phyloP scores from a whole-genome alignment of 2,329 filamentous ascomycete species.

The Curvularia eragrostidis region DNA sequence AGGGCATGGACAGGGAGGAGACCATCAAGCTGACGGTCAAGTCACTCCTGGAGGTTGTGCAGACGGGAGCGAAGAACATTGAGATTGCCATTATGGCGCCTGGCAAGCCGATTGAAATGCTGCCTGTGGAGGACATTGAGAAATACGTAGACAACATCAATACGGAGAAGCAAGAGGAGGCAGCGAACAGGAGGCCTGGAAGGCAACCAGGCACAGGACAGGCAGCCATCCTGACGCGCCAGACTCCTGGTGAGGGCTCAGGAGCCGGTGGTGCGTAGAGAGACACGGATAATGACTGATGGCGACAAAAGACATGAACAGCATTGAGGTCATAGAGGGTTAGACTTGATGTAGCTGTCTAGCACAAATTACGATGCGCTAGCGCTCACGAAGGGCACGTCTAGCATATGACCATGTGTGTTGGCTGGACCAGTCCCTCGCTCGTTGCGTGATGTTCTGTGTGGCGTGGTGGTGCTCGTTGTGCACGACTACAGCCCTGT shows the following conservation, averaged over 20 bases:
- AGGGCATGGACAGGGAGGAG: conserved; percentile 93
- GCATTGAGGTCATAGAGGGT: conserved; percentile 41
- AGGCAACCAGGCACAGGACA: conserved; percentile 70
- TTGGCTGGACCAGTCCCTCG: conserved; percentile 13
- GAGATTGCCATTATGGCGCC: conserved; percentile 99
- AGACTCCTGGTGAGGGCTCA: conserved; percentile 52
- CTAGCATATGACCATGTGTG: conserved; percentile 23
- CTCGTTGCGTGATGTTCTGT: conserved; percentile 10
- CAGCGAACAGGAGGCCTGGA: conserved; percentile 83
- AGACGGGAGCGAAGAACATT: conserved; percentile 99
- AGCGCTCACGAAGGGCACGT: conserved; percentile 38
- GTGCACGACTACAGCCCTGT: neutral
- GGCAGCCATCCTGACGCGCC: conserved; percentile 76
- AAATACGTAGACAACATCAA: conserved; percentile 98
- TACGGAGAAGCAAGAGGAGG: conserved; percentile 98
- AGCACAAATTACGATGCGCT: conserved; percentile 34
- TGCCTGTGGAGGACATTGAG: conserved; percentile 95
- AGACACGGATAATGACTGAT: conserved; percentile 27
- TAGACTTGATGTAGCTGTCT: conserved; percentile 41
- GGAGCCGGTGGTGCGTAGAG: conserved; percentile 28
- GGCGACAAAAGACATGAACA: conserved; percentile 32
- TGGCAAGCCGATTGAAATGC: conserved; percentile 88
- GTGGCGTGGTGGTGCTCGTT: conserved; percentile 5
- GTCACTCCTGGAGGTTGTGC: conserved; percentile 95
- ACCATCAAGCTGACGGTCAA: conserved; percentile 98